A percentile compares a stretch with the other conserved stretches of the same genome.
Evolutionary conservation across 768 basidiomycete genomes (phyloP).

Genomic region (Termitomyces heimii): DNA sequence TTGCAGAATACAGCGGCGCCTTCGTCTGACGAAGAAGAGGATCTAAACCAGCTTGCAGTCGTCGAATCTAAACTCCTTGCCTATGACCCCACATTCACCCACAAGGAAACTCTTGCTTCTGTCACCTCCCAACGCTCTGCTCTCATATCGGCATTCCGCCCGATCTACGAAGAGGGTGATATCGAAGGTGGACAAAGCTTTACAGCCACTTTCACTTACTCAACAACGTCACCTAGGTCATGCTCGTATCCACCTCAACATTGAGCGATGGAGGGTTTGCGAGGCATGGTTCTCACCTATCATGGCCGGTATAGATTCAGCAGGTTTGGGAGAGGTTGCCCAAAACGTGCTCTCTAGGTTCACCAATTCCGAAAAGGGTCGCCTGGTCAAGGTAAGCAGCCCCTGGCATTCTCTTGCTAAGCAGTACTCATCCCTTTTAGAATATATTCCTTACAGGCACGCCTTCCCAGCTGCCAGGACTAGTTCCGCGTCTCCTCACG

Average conservation of each 20-base stretch:
- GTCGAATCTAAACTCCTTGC: constrained; percentile 80
- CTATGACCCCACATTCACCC: constrained; percentile 81
- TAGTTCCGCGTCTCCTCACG: constrained; percentile 60
- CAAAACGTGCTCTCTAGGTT: constrained; percentile 79
- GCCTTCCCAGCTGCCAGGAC: constrained; percentile 67
- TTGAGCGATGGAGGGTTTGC: constrained; percentile 86
- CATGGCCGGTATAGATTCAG: constrained; percentile 95
- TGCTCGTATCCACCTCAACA: constrained; percentile 81
- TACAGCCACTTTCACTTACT: background rate
- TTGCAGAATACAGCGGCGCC: constrained; percentile 58
- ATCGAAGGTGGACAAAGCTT: constrained; percentile 39
- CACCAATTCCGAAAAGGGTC: constrained; percentile 55
- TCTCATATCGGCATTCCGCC: constrained; percentile 80
- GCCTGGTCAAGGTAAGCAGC: constrained; percentile 63
- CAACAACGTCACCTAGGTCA: constrained; percentile 31
- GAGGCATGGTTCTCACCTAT: constrained; percentile 90
- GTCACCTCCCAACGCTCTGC: constrained; percentile 74
- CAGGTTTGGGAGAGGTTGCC: constrained; percentile 89
- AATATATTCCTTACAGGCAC: constrained; percentile 89
- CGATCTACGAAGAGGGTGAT: constrained; percentile 72
- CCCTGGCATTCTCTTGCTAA: background rate
- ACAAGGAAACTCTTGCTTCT: constrained; percentile 77
- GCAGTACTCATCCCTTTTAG: constrained; percentile 29
- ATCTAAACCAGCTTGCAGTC: constrained; percentile 59
- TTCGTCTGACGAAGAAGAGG: constrained; percentile 91